phyloP scores from a whole-genome alignment of 2,329 filamentous ascomycete species.

The Cytospora mali region DNA sequence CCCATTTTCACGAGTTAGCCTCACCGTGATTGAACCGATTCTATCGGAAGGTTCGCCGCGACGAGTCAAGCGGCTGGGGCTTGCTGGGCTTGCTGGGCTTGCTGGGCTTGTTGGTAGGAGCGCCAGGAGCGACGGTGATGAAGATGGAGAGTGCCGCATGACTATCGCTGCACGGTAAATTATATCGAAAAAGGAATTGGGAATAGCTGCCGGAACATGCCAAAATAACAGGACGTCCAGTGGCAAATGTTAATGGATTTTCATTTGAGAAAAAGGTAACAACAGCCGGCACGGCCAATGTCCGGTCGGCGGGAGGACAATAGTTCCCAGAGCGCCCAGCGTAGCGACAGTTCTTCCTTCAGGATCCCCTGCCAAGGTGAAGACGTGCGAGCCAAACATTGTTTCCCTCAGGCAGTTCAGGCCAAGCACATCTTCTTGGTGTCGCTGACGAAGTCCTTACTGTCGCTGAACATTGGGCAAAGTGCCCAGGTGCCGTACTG shows the following conservation, averaged over 20 bases:
- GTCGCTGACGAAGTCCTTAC: constrained; percentile 3
- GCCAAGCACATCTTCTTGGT: neutral
- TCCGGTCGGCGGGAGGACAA: constrained; percentile 12
- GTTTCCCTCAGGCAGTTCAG: neutral
- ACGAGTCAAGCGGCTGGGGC: constrained; percentile 15
- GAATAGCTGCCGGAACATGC: constrained; percentile 1
- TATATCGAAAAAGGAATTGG: neutral
- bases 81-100: neutral
- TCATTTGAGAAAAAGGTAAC: neutral
- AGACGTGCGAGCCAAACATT: neutral
- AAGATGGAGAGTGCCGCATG: constrained; percentile 11
- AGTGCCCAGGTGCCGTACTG: constrained; percentile 15
- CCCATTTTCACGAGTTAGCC: constrained; percentile 22
- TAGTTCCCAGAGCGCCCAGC: constrained; percentile 6
- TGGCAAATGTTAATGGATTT: constrained; percentile 1
- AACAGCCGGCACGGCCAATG: constrained; percentile 24
- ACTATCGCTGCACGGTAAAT: constrained; percentile 21
- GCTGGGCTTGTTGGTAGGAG: neutral
- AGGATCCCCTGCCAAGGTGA: constrained; percentile 11
- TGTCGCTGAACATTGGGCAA: constrained; percentile 5
- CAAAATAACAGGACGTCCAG: constrained; percentile 14
- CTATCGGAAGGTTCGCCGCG: constrained; percentile 8
- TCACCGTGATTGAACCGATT: constrained; percentile 19
- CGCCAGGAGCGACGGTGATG: neutral
- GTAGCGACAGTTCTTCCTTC: constrained; percentile 14